phyloP scores from a whole-genome alignment of 768 basidiomycete species.

The Gyrodon lividus region DNA sequence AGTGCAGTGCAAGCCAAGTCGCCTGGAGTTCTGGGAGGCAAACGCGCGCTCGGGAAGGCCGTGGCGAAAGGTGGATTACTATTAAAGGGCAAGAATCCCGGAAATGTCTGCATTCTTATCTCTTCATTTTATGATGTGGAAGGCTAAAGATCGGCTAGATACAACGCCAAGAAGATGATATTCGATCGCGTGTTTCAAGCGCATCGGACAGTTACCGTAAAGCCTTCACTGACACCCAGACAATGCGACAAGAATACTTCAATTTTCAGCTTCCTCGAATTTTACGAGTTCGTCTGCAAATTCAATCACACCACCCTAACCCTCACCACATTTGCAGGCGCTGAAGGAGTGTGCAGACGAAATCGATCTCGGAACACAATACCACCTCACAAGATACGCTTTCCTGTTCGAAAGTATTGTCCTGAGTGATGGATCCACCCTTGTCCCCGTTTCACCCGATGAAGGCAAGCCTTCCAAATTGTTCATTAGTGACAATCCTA shows the following conservation, averaged over 20 bases:
- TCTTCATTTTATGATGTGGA: slow-evolving; percentile 1
- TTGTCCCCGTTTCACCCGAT: slow-evolving; percentile 70
- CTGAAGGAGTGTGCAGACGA: slow-evolving; percentile 96
- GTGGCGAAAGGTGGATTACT: slow-evolving; percentile 88
- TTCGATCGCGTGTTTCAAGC: slow-evolving; percentile 77
- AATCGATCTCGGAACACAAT: slow-evolving; percentile 96
- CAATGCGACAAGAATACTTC: slow-evolving; percentile 94
- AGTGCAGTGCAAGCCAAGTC: slow-evolving; percentile 65
- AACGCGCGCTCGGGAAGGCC: slow-evolving; percentile 86
- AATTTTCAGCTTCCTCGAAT: slow-evolving; percentile 95
- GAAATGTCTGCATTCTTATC: slow-evolving; percentile 52
- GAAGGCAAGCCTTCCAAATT: slow-evolving; percentile 50
- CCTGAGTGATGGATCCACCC: slow-evolving; percentile 81
- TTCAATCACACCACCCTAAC: neutral
- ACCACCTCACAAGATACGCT: slow-evolving; percentile 92
- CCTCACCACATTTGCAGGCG: slow-evolving; percentile 45
- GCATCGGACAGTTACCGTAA: slow-evolving; percentile 90
- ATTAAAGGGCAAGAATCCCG: slow-evolving; percentile 90
- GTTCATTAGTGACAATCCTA: neutral
- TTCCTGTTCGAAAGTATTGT: slow-evolving; percentile 92
- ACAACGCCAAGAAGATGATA: slow-evolving; percentile 92
- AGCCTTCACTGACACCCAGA: slow-evolving; percentile 84
- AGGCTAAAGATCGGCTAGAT: slow-evolving; percentile 46
- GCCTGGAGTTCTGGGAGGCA: slow-evolving; percentile 60
- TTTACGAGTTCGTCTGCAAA: slow-evolving; percentile 65